These are phyloP conservation scores for Pythium aphanidermatum DNA, from an alignment of 352 stramenopile genomes.

Conservation along the genomic window DNA sequence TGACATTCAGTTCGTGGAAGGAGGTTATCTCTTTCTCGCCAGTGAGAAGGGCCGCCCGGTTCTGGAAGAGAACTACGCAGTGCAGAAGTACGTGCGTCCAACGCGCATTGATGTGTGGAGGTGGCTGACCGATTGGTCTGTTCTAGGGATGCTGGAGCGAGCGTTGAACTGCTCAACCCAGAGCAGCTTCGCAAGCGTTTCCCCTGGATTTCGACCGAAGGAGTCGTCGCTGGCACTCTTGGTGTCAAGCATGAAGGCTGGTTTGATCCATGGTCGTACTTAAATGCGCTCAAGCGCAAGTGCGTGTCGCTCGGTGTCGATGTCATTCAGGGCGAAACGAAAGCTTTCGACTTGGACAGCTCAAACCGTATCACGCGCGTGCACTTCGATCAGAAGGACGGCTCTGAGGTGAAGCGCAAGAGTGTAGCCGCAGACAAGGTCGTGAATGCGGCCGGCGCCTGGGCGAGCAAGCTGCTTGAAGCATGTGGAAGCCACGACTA, in stretches of 20 bases:
- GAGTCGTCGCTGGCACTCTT: conserved; percentile 48
- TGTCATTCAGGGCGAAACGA: conserved; percentile 64
- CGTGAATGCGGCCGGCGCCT: conserved; percentile 71
- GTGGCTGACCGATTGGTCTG: too few relatives aligned
- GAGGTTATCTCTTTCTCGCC: conserved; percentile 77
- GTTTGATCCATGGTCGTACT: conserved; percentile 82
- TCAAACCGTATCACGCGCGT: conserved; percentile 57
- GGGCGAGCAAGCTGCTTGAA: conserved; percentile 61
- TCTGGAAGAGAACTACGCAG: conserved; percentile 54
- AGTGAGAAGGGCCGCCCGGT: conserved; percentile 51
- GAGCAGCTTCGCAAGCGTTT: conserved; percentile 53
- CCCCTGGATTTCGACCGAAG: conserved; percentile 70
- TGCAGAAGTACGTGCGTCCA: conserved; percentile 27
- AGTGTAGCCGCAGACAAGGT: conserved; percentile 46
- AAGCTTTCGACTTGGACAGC: conserved; percentile 47
- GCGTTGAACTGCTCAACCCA: conserved; percentile 48
- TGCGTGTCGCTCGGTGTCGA: conserved; percentile 63
- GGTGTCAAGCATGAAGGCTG: conserved; percentile 71
- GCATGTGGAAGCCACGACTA: conserved; percentile 68
- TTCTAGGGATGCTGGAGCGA: conserved; percentile 34
- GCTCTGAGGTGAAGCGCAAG: conserved; percentile 18
- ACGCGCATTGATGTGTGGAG: background rate
- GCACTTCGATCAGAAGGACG: conserved; percentile 33
- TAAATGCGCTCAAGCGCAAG: conserved; percentile 72
- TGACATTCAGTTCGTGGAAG: conserved; percentile 75